Conservation (phyloP, 768 basidiomycete genomes). For the Phlegmacium glaucopus region DNA sequence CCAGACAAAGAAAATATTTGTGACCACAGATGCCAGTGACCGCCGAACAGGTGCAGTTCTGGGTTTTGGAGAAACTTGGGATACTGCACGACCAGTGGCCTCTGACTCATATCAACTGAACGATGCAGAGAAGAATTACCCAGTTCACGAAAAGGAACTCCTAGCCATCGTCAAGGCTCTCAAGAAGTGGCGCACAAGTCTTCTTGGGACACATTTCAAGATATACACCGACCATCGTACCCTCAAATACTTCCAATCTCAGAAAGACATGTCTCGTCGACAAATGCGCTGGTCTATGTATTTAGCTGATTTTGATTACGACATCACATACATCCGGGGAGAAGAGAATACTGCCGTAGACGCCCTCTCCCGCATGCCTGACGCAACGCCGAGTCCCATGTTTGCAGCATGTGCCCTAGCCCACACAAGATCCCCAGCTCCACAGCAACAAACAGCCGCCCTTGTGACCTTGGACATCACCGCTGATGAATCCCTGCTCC, state of each 20-base stretch:
- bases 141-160: constrained; percentile 35
- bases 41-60: constrained; percentile 22
- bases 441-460: no score
- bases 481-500: no score
- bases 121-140: constrained; percentile 29
- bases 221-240: constrained; percentile 34
- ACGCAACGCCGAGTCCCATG: no score
- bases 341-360: constrained; percentile 32
- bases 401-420: no score
- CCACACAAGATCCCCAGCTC: no score
- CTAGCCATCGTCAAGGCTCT: constrained; percentile 30
- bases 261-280: constrained; percentile 14
- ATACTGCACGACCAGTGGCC: constrained; percentile 26
- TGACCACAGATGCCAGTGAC: constrained; percentile 29
- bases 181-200: constrained; percentile 17
- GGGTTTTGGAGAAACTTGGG: constrained; percentile 24
- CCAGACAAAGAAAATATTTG: no score
- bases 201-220: constrained; percentile 13
- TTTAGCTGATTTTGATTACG: constrained; percentile 30
- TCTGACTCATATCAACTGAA: constrained; percentile 21
- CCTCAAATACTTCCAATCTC: constrained; percentile 25
- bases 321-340: constrained; percentile 30
- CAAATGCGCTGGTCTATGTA: constrained; percentile 14
- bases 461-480: no score
- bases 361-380: constrained; percentile 24